phyloP scores from a whole-genome alignment of 805 yeast genomes.

The Sungouiozyma ichnusensis region DNA sequence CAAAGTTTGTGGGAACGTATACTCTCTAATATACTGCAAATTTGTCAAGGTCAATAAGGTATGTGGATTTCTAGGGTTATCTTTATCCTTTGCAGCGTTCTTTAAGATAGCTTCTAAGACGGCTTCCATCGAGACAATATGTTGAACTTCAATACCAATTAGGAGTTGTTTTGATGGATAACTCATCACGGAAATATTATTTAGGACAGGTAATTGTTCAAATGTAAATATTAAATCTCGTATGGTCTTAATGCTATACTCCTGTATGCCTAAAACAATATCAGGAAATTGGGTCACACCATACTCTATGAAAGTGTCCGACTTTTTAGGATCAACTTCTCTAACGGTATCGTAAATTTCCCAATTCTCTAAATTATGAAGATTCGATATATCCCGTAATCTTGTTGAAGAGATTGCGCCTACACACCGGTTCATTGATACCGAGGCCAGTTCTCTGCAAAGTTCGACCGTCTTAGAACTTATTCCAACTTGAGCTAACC shows the following conservation, averaged over 20 bases:
- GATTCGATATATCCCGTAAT: slow-evolving; percentile 38
- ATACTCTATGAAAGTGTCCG: slow-evolving; percentile 10
- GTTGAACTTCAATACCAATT: slow-evolving; percentile 33
- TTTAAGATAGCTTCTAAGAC: slow-evolving; percentile 35
- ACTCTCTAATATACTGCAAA: slow-evolving; percentile 36
- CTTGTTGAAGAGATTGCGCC: slow-evolving; percentile 41
- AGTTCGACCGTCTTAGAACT: slow-evolving; percentile 31
- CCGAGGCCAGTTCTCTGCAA: slow-evolving; percentile 29
- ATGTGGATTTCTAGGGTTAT: slow-evolving; percentile 33
- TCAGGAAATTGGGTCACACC: slow-evolving; percentile 32
- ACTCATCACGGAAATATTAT: slow-evolving; percentile 28
- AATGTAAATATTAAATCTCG: slow-evolving; percentile 27
- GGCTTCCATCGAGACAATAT: slow-evolving; percentile 35
- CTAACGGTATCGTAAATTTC: slow-evolving; percentile 20
- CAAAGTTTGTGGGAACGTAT: slow-evolving; percentile 39
- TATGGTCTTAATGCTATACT: slow-evolving; percentile 25
- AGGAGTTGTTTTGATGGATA: slow-evolving; percentile 30
- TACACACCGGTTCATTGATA: slow-evolving; percentile 35
- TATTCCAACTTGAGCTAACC: slow-evolving; percentile 35
- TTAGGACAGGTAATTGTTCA: slow-evolving; percentile 28
- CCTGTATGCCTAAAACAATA: slow-evolving; percentile 27
- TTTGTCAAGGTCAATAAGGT: slow-evolving; percentile 45
- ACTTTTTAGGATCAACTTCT: slow-evolving; percentile 1
- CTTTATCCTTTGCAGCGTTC: slow-evolving; percentile 33
- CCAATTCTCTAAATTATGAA: slow-evolving; percentile 34